A percentile compares a stretch with the other conserved stretches of the same genome.
Conservation (phyloP, 257 asterid genomes). For the Thymus quinquecostatus region DNA sequence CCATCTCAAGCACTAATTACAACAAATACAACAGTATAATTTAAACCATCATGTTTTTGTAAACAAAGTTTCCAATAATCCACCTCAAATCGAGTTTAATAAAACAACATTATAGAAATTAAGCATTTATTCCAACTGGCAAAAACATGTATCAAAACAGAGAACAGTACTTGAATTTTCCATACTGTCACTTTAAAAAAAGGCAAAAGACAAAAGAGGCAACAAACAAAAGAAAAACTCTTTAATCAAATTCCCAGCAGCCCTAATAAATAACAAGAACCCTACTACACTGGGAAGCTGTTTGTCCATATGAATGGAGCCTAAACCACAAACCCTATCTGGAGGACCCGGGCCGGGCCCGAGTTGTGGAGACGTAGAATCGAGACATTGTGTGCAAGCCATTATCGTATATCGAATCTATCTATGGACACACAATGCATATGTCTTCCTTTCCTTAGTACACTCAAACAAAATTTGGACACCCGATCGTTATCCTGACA, state of each 20-base stretch:
- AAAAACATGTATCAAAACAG: slow-evolving; percentile 11
- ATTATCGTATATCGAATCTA: too few relatives aligned
- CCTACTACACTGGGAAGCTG: slow-evolving; percentile 26
- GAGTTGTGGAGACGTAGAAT: background rate
- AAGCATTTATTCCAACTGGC: slow-evolving; percentile 13
- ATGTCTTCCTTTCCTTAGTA: background rate
- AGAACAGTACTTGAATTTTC: background rate
- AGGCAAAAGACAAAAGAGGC: slow-evolving; percentile 2
- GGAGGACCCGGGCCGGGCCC: slow-evolving; percentile 46
- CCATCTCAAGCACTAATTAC: too few relatives aligned
- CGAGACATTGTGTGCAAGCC: background rate
- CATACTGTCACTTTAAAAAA: background rate
- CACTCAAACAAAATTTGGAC: background rate
- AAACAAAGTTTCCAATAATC: background rate
- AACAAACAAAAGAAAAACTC: slow-evolving; percentile 9
- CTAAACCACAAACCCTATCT: slow-evolving; percentile 14
- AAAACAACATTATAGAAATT: background rate
- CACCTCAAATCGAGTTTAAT: background rate
- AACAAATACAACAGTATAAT: background rate
- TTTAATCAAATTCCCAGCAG: background rate
- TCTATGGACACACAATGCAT: background rate
- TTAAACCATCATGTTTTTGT: background rate
- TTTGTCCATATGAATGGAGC: slow-evolving; percentile 24
- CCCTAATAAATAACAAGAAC: slow-evolving; percentile 2
- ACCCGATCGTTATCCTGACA: background rate